phyloP scores from a whole-genome alignment of 257 asterid genomes.

The Dorcoceras hygrometricum region DNA sequence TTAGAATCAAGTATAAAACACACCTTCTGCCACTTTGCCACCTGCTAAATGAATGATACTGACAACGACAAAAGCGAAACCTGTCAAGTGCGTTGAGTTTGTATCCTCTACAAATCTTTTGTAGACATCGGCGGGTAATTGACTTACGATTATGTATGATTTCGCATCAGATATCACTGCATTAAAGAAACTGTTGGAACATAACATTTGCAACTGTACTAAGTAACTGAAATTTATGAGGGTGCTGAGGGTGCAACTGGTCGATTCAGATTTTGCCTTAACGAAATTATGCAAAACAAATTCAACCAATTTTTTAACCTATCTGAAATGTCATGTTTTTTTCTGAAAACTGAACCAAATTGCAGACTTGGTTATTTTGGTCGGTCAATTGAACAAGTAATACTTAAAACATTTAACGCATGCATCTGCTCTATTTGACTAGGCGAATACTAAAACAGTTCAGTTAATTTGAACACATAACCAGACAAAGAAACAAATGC shows the following conservation, averaged over 20 bases:
- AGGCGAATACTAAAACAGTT: too few relatives aligned
- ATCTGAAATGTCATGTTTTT: too few relatives aligned
- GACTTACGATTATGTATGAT: slow-evolving; percentile 66
- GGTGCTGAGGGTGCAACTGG: neutral
- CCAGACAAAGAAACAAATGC: too few relatives aligned
- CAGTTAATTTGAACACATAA: too few relatives aligned
- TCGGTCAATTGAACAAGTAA: too few relatives aligned
- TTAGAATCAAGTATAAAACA: too few relatives aligned
- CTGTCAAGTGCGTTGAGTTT: slow-evolving; percentile 50
- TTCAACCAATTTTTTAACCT: too few relatives aligned
- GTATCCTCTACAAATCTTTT: slow-evolving; percentile 61
- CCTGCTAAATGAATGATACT: slow-evolving; percentile 74
- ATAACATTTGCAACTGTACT: neutral
- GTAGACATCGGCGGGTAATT: slow-evolving; percentile 64
- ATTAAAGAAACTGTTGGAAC: slow-evolving; percentile 23
- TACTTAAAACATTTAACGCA: too few relatives aligned
- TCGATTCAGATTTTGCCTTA: neutral
- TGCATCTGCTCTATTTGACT: too few relatives aligned
- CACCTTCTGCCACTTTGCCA: slow-evolving; percentile 84
- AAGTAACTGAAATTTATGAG: neutral
- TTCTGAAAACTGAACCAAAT: too few relatives aligned
- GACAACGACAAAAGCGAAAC: slow-evolving; percentile 64
- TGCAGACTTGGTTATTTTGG: too few relatives aligned
- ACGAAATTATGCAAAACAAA: too few relatives aligned
- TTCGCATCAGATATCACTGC: slow-evolving; percentile 67